Base-by-base conservation (phyloP, 148 eudicot species). In the Diospyros kaki region DNA sequence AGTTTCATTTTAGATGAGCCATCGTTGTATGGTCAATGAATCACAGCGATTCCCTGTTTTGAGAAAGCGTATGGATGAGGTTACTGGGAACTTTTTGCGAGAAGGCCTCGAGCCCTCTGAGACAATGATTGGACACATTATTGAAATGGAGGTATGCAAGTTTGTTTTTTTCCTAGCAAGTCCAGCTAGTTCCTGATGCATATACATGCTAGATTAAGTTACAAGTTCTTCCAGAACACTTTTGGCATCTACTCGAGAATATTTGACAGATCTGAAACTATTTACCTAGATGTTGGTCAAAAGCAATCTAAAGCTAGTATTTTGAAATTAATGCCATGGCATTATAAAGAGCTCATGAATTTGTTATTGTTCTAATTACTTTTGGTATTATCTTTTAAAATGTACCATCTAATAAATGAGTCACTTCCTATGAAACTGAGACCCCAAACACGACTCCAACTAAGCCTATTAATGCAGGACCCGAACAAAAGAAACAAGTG, bases 51-150 rank as follows among this genome's bases (percentile, higher is more conserved):
- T 90, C 66, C 98, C 98, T 13, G 86, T 90, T 68, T 86, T 95
- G 52, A 84, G 97, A 80, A 92, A 83, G 80, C 89, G 90, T 66
- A 86, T 95, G 87, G 98, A 95, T 82, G 97, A 92, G 78, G 98
- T 95, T 77, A 83, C 85, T 9, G 86, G 89, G 40, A 82, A 83
- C 66, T 94, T 92, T 77, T 82, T 94, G 85, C 91, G 91, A 65
- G 89, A 83, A 74, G 91, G 94, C 72, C 93, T 92, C 73, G 84
- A 88, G 77, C 97, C 98, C 53, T 87, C 94, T 9, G 81, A 87
- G 81, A 87, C 83, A 72, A 93, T 94, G 88, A 89, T 94, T 72
- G 88, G 92, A 7, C 94, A 91, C 81, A 86, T 92, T 56, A 83
- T 94, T 79, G 93, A 92, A 77, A 94, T 93, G 98, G 97, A 93